phyloP scores from a whole-genome alignment of 2,329 filamentous ascomycete species.

The Chaetomiaceae sp. region DNA sequence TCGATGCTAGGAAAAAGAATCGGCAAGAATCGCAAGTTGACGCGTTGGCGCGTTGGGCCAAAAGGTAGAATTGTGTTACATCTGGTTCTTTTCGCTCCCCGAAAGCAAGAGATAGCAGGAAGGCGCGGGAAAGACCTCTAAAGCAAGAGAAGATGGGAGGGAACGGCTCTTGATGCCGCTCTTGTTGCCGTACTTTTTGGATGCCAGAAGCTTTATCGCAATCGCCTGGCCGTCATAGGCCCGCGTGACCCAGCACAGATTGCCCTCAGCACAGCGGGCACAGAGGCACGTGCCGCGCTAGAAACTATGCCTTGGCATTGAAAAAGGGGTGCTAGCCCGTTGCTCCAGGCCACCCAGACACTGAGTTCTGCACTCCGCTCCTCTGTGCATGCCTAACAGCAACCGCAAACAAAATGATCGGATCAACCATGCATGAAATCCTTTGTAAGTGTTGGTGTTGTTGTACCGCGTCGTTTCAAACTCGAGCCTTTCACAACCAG shows the following conservation, averaged over 20 bases:
- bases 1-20: background rate
- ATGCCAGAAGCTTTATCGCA: conserved; percentile 23
- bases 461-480: background rate
- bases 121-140: background rate
- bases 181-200: conserved; percentile 15
- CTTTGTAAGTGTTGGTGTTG: background rate
- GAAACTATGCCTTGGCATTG: background rate
- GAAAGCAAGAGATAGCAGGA: background rate
- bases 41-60: background rate
- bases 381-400: no score
- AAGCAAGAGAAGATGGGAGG: background rate
- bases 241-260: conserved; percentile 29
- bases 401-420: no score
- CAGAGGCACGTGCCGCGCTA: conserved; percentile 14
- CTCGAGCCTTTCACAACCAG: background rate
- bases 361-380: no score
- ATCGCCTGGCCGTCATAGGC: conserved; percentile 24
- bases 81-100: background rate
- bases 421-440: no score
- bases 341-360: background rate
- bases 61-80: conserved; percentile 1
- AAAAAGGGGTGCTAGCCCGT: no score
- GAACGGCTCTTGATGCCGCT: conserved; percentile 7
- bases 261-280: conserved; percentile 15
- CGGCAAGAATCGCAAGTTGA: background rate